Conservation (phyloP, 768 basidiomycete species). For the Mrakia hoshinonis region DNA sequence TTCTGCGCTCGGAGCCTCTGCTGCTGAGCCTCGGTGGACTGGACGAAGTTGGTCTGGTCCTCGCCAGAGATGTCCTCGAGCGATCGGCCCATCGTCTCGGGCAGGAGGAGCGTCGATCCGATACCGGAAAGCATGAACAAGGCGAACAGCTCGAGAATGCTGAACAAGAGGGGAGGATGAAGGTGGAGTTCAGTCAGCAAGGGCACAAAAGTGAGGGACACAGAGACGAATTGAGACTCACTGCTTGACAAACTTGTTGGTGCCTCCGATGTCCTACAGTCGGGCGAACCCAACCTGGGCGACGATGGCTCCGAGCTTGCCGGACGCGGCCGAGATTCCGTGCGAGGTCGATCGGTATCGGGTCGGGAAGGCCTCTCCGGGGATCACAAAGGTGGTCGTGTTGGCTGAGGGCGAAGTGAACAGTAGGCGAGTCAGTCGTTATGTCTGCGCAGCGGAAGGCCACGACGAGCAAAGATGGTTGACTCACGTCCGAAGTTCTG, state of each 20-base stretch:
- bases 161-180: neutral
- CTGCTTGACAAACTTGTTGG: constrained; percentile 35
- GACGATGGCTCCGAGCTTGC: constrained; percentile 43
- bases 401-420: constrained; percentile 18
- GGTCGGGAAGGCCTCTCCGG: constrained; percentile 43
- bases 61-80: constrained; percentile 38
- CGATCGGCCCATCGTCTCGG: constrained; percentile 59
- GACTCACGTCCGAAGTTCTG: constrained; percentile 35
- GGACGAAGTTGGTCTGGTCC: constrained; percentile 34
- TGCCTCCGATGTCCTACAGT: constrained; percentile 57
- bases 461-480: too few species aligned
- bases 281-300: constrained; percentile 42
- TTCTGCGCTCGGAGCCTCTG: neutral
- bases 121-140: constrained; percentile 49
- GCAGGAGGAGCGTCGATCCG: constrained; percentile 67
- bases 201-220: neutral
- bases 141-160: constrained; percentile 62
- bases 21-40: neutral
- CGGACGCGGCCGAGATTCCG: constrained; percentile 41
- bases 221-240: constrained; percentile 14
- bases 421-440: neutral
- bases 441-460: too few species aligned
- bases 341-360: constrained; percentile 42
- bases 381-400: constrained; percentile 40
- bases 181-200: too few species aligned